Evolutionary conservation across 331 rosid species (phyloP).

Genomic region (Pyracantha coccinea): DNA sequence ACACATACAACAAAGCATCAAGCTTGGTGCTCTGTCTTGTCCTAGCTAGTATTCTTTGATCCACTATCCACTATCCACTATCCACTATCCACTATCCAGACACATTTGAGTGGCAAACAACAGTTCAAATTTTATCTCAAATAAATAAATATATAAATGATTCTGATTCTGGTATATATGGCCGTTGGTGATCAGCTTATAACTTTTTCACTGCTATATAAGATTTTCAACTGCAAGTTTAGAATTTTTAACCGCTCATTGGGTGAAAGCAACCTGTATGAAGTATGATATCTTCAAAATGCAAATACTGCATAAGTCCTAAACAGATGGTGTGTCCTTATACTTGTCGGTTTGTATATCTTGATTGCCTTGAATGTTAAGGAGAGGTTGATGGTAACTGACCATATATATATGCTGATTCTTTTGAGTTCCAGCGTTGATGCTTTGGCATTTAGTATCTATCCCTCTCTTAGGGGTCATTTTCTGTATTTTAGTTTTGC

Average conservation of each 20-base stretch:
- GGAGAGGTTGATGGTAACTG: neutral
- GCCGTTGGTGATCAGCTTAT: neutral
- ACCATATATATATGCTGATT: neutral
- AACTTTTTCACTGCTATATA: too few species aligned
- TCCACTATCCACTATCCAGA: neutral
- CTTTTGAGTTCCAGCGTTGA: neutral
- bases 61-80: slow-evolving; percentile 3
- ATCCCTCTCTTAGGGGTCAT: slow-evolving; percentile 1
- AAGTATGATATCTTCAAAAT: neutral
- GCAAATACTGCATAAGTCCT: neutral
- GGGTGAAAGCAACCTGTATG: neutral
- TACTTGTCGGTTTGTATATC: neutral
- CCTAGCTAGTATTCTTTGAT: neutral
- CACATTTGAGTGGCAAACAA: slow-evolving; percentile 1
- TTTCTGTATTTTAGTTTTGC: neutral
- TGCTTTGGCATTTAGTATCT: neutral
- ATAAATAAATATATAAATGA: neutral
- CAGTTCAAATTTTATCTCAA: neutral
- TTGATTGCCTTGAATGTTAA: neutral
- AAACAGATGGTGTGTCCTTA: neutral
- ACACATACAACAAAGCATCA: neutral
- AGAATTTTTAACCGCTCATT: neutral
- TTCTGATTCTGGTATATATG: neutral
- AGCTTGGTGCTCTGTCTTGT: neutral
- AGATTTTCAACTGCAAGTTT: neutral